These are phyloP conservation scores for Aspergillus neoniger DNA, from an alignment of 2,329 filamentous ascomycete species.

Conservation along the genomic window DNA sequence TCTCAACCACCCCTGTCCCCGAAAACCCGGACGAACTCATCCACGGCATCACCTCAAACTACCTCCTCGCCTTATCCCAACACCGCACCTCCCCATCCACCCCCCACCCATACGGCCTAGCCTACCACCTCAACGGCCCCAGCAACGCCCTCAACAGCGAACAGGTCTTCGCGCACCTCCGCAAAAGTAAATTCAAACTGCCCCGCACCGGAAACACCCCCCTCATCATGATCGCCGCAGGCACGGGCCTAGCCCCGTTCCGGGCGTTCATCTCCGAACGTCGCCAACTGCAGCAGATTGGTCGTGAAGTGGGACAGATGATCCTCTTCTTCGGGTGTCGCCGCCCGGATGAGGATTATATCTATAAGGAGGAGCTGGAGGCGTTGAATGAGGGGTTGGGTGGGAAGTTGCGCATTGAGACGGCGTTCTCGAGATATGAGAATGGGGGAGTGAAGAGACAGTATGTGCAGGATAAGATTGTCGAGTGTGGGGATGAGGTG, in stretches of 20 bases:
- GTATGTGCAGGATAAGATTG: constrained; percentile 46
- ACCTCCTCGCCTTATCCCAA: constrained; percentile 67
- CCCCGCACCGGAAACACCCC: constrained; percentile 54
- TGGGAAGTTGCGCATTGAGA: constrained; percentile 23
- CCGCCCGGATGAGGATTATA: constrained; percentile 38
- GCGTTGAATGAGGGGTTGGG: constrained; percentile 24
- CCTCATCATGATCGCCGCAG: constrained; percentile 56
- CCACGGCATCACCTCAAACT: constrained; percentile 91
- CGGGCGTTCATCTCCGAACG: constrained; percentile 48
- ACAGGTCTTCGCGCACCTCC: constrained; percentile 85
- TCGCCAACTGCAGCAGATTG: constrained; percentile 36
- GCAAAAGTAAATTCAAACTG: constrained; percentile 95
- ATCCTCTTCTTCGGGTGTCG: constrained; percentile 49
- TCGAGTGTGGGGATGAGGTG: constrained; percentile 31
- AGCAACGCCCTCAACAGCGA: constrained; percentile 89
- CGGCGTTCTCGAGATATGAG: constrained; percentile 31
- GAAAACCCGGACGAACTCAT: constrained; percentile 70
- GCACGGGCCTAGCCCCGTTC: constrained; percentile 55
- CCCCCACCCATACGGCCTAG: constrained; percentile 74
- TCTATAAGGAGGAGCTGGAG: constrained; percentile 37
- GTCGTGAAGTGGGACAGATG: constrained; percentile 40
- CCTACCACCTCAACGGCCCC: constrained; percentile 79
- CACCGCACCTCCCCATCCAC: constrained; percentile 61
- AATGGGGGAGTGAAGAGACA: constrained; percentile 14
- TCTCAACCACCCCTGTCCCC: constrained; percentile 73